phyloP scores from a whole-genome alignment of 2,329 filamentous ascomycete species.

The Cadophora gregata region DNA sequence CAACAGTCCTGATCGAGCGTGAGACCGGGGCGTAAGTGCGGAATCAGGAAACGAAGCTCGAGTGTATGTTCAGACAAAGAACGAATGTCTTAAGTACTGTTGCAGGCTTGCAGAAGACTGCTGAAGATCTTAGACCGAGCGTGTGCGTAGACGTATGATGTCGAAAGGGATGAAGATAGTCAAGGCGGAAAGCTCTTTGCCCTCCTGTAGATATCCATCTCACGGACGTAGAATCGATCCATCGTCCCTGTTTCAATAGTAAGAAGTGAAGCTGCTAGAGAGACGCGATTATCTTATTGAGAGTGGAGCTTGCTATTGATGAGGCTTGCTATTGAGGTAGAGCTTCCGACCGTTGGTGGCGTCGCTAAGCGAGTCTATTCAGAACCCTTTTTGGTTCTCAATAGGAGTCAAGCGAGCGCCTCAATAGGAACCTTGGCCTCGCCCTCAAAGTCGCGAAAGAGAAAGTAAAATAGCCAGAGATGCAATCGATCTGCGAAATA shows the following conservation, averaged over 20 bases:
- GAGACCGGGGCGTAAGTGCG: constrained; percentile 2
- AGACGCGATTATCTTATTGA: constrained; percentile 11
- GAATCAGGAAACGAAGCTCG: neutral
- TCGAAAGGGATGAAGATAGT: neutral
- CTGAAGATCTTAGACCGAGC: neutral
- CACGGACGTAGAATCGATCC: constrained; percentile 4
- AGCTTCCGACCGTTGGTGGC: constrained; percentile 14
- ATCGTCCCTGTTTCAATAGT: constrained; percentile 15
- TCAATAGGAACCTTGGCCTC: constrained; percentile 8
- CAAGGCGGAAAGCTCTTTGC: constrained; percentile 9
- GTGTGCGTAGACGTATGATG: neutral
- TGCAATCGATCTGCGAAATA: neutral
- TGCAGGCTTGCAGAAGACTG: neutral
- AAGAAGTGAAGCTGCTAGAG: constrained; percentile 3
- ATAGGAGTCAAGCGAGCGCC: constrained; percentile 25
- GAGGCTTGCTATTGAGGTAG: constrained; percentile 17
- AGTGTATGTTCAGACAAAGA: constrained; percentile 5
- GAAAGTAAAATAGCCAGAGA: neutral
- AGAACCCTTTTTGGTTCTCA: constrained; percentile 29
- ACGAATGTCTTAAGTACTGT: neutral
- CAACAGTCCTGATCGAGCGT: constrained; percentile 11
- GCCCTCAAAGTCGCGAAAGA: neutral
- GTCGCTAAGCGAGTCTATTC: constrained; percentile 31
- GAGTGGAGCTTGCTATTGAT: constrained; percentile 23
- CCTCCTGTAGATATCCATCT: constrained; percentile 7